Evolutionary conservation across 1,284 basidiomycete species (phyloP).

Genomic region (Naganishia cerealis): DNA sequence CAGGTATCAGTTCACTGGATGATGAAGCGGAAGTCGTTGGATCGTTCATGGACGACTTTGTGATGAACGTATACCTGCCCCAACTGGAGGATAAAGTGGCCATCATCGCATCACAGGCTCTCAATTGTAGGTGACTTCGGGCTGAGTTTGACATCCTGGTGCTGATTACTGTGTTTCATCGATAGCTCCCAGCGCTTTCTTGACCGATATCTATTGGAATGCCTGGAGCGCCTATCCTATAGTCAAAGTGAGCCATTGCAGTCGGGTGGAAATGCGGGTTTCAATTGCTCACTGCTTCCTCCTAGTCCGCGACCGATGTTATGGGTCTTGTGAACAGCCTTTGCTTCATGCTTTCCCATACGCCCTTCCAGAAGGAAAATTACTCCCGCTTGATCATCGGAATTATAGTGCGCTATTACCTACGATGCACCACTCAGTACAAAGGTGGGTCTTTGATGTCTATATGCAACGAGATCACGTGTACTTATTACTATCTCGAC

Average conservation of each 20-base stretch:
- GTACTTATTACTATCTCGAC: slow-evolving; percentile 19
- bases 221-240: slow-evolving; percentile 34
- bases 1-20: slow-evolving; percentile 70
- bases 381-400: slow-evolving; percentile 90
- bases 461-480: slow-evolving; percentile 23
- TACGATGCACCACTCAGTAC: slow-evolving; percentile 84
- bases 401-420: slow-evolving; percentile 96
- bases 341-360: slow-evolving; percentile 85
- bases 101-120: slow-evolving; percentile 78
- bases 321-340: slow-evolving; percentile 89
- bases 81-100: slow-evolving; percentile 94
- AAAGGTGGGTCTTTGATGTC: slow-evolving; percentile 55
- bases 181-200: slow-evolving; percentile 26
- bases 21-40: slow-evolving; percentile 68
- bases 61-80: slow-evolving; percentile 86
- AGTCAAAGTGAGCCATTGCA: slow-evolving; percentile 63
- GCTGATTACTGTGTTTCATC: background rate
- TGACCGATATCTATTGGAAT: slow-evolving; percentile 26
- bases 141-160: background rate
- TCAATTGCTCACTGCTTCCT: slow-evolving; percentile 11
- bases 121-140: slow-evolving; percentile 63
- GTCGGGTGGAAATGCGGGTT: background rate
- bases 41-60: slow-evolving; percentile 79
- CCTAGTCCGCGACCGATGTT: slow-evolving; percentile 74
- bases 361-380: slow-evolving; percentile 94